Base-by-base conservation (phyloP, 805 yeast genomes). In the Yamadazyma insecticola region DNA sequence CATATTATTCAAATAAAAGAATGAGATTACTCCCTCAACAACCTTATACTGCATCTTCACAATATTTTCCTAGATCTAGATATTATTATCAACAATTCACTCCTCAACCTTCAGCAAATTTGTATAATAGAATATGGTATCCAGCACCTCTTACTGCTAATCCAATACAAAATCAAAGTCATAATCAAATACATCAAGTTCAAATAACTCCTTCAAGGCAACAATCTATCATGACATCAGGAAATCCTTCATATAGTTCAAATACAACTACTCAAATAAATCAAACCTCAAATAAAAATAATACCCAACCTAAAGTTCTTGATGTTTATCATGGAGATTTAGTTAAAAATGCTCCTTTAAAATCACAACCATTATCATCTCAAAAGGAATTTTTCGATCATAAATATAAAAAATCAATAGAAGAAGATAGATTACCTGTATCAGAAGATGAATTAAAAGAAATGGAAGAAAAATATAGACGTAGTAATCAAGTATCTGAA, bases 301-400 rank as follows among this genome's bases (percentile, higher is more conserved):
- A 16, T 9, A 19, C 16, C 17, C 24, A 22, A 22, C 6, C 17
- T 22, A 39, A 41, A 32, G 75, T 70, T 2, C 62, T 72, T 4
- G 78, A 73, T 44, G 74, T 73, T 3, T 73, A 68, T 41, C 61
- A 59, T 32, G 71, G 70, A 2, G 73, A 69, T 36, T 55, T 57
- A 24, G 51, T 67, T 12, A 60, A 64, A 36, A 60, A 55, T 13
- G 78, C 78, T 0, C 78, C 78, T 8, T 43, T 69, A 24, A 53
- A 54, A 16, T 67, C 76, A 11, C 78, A 73, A 44, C 78, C 78
- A 4, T 51, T 72, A 7, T 62, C 71, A 24, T 70, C 78, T 0
- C 75, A 72, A 43, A 48, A 59, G 14, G 68, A 60, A 30, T 56
- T 49, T 31, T 70, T 70, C 37, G 54, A 44, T 20, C 30, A 30